Percentiles rank a stretch among this genome's conserved stretches.
phyloP scores from a whole-genome alignment of 2,329 filamentous ascomycete genomes.

The Zymoseptoria pseudotritici region DNA sequence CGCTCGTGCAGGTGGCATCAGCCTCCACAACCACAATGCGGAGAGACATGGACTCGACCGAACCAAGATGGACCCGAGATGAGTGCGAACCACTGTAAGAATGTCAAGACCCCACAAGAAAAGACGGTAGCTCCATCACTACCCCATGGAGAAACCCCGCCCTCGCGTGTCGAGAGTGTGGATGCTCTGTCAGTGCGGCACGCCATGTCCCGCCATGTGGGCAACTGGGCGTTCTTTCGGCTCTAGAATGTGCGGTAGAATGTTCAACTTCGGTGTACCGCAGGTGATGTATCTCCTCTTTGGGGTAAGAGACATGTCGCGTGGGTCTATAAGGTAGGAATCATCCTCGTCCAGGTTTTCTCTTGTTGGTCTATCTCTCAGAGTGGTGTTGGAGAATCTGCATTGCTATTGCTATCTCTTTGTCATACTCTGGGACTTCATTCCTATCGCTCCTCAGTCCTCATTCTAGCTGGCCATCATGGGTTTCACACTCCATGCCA shows the following conservation, averaged over 20 bases:
- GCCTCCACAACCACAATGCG: not conserved
- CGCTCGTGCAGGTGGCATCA: not conserved
- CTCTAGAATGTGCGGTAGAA: not conserved
- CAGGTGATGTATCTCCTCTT: not conserved
- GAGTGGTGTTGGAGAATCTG: not conserved
- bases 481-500: constrained; percentile 12
- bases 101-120: not conserved
- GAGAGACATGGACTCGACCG: not conserved
- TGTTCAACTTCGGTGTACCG: not conserved
- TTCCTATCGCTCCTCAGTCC: not conserved
- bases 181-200: not conserved
- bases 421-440: not conserved
- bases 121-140: not conserved
- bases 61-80: not conserved
- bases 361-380: not conserved
- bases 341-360: not conserved
- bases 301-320: not conserved
- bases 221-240: too few relatives aligned
- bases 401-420: not conserved
- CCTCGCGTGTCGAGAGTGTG: not conserved
- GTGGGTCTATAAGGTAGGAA: not conserved
- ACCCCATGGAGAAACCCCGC: not conserved
- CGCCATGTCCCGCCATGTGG: not conserved
- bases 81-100: not conserved
- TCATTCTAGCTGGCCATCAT: constrained; percentile 1